A percentile compares a stretch with the other conserved stretches of the same genome.
phyloP scores from a whole-genome alignment of 2,329 filamentous ascomycete species.

The Thyridium curvatum region DNA sequence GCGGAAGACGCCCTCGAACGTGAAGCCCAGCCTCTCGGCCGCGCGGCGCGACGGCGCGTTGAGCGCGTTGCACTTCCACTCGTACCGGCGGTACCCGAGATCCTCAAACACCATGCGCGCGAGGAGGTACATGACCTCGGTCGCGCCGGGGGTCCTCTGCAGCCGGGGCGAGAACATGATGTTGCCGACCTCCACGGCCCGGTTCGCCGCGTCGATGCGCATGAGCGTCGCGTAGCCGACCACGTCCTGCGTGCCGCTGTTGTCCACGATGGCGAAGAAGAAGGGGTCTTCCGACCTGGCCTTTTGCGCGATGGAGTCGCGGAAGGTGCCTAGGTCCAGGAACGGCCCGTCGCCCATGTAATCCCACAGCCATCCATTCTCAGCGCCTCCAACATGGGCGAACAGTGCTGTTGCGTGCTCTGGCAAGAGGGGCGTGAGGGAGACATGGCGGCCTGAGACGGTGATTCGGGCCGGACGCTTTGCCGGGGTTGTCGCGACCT shows the following conservation, averaged over 20 bases:
- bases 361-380: not conserved
- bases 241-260: not conserved
- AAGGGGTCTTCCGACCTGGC: not conserved
- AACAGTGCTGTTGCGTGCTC: too few relatives aligned
- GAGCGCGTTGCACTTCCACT: constrained; percentile 58
- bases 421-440: too few relatives aligned
- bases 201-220: constrained; percentile 38
- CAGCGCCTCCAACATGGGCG: too few relatives aligned
- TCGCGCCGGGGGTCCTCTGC: constrained; percentile 48
- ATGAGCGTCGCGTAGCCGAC: constrained; percentile 25
- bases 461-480: too few relatives aligned
- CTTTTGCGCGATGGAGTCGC: not conserved
- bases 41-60: constrained; percentile 49
- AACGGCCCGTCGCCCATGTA: constrained; percentile 1
- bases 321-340: not conserved
- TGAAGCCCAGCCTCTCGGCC: constrained; percentile 51
- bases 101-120: constrained; percentile 45
- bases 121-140: constrained; percentile 53
- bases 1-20: constrained; percentile 52
- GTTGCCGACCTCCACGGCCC: constrained; percentile 50
- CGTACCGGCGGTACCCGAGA: constrained; percentile 48
- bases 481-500: too few relatives aligned
- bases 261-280: not conserved
- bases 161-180: constrained; percentile 44
- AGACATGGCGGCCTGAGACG: too few relatives aligned